Conservation (phyloP, 2,329 filamentous ascomycete genomes). For the Fusarium phyllophilum region DNA sequence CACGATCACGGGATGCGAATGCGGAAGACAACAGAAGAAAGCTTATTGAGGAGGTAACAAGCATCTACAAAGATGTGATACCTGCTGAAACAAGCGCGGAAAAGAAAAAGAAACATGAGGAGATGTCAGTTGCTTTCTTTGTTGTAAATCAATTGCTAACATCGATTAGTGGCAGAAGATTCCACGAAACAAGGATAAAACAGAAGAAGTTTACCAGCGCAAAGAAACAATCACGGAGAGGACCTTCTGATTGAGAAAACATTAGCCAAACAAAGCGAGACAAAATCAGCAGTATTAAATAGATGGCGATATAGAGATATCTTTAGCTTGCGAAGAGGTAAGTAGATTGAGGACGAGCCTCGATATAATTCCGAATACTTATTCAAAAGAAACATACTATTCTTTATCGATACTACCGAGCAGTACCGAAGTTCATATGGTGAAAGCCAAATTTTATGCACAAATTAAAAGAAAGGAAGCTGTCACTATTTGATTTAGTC, state of each 20-base stretch:
- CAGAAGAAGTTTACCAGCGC: slow-evolving; percentile 60
- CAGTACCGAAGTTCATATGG: background rate
- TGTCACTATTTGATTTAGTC: background rate
- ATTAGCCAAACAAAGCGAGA: background rate
- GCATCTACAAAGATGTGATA: slow-evolving; percentile 58
- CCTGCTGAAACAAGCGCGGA: slow-evolving; percentile 58
- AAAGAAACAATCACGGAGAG: slow-evolving; percentile 61
- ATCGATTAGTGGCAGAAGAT: slow-evolving; percentile 57
- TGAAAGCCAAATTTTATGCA: background rate
- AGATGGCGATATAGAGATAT: background rate
- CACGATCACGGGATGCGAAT: slow-evolving; percentile 63
- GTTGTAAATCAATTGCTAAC: slow-evolving; percentile 6
- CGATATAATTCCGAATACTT: background rate
- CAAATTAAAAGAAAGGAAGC: background rate
- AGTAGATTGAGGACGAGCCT: background rate
- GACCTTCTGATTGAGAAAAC: slow-evolving; percentile 42
- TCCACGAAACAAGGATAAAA: slow-evolving; percentile 57
- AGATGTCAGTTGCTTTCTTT: slow-evolving; percentile 51
- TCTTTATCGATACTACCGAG: background rate
- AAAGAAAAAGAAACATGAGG: slow-evolving; percentile 60
- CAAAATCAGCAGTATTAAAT: background rate
- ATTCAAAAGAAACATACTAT: background rate
- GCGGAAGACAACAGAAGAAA: slow-evolving; percentile 63
- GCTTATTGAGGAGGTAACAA: slow-evolving; percentile 58
- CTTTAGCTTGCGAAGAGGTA: background rate